A percentile compares a stretch with the other conserved stretches of the same genome.
phyloP scores from a whole-genome alignment of 2,329 filamentous ascomycete species.

The Colletotrichum sp. region DNA sequence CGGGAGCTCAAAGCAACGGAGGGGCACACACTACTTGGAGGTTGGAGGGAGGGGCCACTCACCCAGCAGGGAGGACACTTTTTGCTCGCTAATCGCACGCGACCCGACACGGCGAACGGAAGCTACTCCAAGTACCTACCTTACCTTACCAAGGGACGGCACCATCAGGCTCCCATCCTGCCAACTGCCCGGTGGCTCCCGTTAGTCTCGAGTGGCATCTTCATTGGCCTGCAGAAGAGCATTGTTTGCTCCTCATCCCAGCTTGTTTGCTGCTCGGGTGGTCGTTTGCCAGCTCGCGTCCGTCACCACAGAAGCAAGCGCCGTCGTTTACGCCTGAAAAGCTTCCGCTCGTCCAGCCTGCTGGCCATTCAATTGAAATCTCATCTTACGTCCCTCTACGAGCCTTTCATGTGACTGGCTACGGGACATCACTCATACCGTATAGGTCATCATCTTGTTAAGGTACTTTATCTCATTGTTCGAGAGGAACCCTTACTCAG shows the following conservation, averaged over 20 bases:
- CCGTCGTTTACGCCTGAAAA: no score
- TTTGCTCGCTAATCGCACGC: not conserved
- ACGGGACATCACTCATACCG: not conserved
- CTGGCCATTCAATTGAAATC: not conserved
- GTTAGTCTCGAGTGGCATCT: not conserved
- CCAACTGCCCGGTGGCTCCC: not conserved
- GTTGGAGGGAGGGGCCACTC: not conserved
- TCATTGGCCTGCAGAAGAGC: not conserved
- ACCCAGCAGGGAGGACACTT: not conserved
- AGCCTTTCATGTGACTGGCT: not conserved
- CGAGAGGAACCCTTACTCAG: not conserved
- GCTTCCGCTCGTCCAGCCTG: not conserved
- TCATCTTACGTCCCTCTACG: not conserved
- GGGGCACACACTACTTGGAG: not conserved
- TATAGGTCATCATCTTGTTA: not conserved
- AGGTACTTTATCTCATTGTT: not conserved
- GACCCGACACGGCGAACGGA: not conserved
- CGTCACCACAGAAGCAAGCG: not conserved
- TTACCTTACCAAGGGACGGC: not conserved
- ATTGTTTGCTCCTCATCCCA: not conserved
- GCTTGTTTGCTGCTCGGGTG: not conserved
- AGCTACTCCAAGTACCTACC: not conserved
- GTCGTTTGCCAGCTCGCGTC: not conserved
- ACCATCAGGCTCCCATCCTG: not conserved
- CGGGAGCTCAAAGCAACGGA: not conserved